Evolutionary conservation across 768 basidiomycete species (phyloP).

Genomic region (Leccinellum rugosiceps): DNA sequence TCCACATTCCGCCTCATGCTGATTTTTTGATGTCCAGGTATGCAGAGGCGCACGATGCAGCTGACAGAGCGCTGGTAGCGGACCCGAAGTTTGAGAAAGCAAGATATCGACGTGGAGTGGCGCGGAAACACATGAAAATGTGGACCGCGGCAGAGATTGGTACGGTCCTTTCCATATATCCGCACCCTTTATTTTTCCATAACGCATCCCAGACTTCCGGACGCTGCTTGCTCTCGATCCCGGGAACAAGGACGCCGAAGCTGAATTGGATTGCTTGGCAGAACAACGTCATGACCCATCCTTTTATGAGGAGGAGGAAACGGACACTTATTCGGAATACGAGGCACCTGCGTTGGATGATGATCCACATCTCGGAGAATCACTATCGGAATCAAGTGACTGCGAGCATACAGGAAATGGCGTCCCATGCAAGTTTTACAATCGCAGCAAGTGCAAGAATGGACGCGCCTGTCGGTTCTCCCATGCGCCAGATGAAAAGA

Average conservation of each 20-base stretch:
- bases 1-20: not conserved
- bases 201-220: conserved; percentile 25
- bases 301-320: not conserved
- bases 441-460: conserved; percentile 47
- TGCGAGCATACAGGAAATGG: conserved; percentile 50
- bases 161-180: conserved; percentile 3
- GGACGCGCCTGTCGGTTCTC: conserved; percentile 44
- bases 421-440: conserved; percentile 54
- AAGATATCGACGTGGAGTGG: conserved; percentile 33
- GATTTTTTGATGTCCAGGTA: conserved; percentile 15
- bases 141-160: conserved; percentile 22
- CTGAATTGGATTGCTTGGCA: conserved; percentile 15
- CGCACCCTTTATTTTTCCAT: not conserved
- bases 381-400: conserved; percentile 53
- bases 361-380: conserved; percentile 37
- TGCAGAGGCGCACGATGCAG: conserved; percentile 28
- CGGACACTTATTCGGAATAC: conserved; percentile 9
- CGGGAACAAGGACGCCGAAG: conserved; percentile 14
- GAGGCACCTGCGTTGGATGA: conserved; percentile 15
- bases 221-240: conserved; percentile 28
- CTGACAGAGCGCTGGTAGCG: conserved; percentile 23
- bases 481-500: conserved; percentile 54
- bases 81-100: conserved; percentile 35
- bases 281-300: not conserved
- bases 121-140: conserved; percentile 28